phyloP scores from a whole-genome alignment of 306 rosid species.

The Geum urbanum region DNA sequence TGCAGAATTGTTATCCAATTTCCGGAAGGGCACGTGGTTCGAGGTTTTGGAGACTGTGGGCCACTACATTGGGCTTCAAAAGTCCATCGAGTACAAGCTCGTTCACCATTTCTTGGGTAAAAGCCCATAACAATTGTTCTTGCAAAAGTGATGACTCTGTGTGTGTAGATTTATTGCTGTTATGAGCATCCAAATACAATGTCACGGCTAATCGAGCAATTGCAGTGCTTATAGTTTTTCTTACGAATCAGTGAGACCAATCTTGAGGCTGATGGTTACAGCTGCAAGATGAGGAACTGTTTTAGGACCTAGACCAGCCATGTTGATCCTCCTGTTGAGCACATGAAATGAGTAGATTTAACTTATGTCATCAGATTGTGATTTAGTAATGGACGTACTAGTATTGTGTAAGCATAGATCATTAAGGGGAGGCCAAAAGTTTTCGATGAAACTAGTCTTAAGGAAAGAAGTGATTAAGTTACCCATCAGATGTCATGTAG shows the following conservation, averaged over 20 bases:
- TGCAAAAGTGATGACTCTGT: neutral
- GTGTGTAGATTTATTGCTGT: neutral
- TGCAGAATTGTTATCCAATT: neutral
- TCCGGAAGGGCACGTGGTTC: constrained; percentile 7
- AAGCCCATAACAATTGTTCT: neutral
- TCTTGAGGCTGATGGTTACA: constrained; percentile 40
- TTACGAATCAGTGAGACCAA: neutral
- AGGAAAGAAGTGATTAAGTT: neutral
- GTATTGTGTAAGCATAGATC: neutral
- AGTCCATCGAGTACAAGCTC: too few relatives aligned
- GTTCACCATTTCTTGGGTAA: too few relatives aligned
- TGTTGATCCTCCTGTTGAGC: constrained; percentile 75
- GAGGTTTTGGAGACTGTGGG: neutral
- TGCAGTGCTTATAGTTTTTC: too few relatives aligned
- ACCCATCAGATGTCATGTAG: constrained; percentile 96
- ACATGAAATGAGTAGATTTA: neutral
- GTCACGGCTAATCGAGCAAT: neutral
- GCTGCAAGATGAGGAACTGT: constrained; percentile 80
- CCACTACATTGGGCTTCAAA: neutral
- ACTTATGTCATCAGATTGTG: too few relatives aligned
- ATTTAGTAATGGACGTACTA: neutral
- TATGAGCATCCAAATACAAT: neutral
- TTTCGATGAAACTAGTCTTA: neutral
- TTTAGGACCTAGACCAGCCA: constrained; percentile 81
- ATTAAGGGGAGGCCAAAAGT: neutral